Evolutionary conservation across 208 protist species (phyloP), one percentile per base, ranked within the genome.

Genomic region (Balamuthia mandrillaris): DNA sequence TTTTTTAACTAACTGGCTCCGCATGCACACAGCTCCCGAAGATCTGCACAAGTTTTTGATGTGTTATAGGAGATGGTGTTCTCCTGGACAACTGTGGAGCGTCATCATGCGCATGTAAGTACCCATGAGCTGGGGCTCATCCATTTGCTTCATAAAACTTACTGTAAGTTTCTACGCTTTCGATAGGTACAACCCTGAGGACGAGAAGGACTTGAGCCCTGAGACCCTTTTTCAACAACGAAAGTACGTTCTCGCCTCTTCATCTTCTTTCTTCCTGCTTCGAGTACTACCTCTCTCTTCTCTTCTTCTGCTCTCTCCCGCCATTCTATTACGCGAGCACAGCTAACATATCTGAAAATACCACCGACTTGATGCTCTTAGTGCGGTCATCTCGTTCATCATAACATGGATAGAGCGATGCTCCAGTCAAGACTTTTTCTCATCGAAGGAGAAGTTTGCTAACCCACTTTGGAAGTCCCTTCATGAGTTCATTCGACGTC

Each of bases 391-490:
- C 65, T 54, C 45, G 65, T 75, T 75, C 6, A n/a, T 75, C n/a
- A 37, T 75, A 10, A 24, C 33, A 54, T 75, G 65, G 65, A 75
- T 75, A 18, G 65, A 75, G 42, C 45, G 45, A 44, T 52, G 65
- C 21, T 37, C 42, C 10, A 44, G 42, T 37, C 65, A 75, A 44
- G 65, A 75, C 24, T 75, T 75, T 44, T 75, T 75, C 41, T 75
- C 65, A 6, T 75, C 65, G n/a, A 75, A 51, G 65, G 65, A 75
- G 52, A 75, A 75, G 24, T 75, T 75, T 21, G 65, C 65, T 12
- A 75, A 75, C 16, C 65, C 65, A 4, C 65, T 75, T 37, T 75
- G 65, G 65, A 75, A 75, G 65, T 37, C 45, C 65, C 45, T 75
- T 37, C 65, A 75, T 27, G 42, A 44, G 52, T 75, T 75, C 42